These are phyloP conservation scores for Kokia cookei DNA, from an alignment of 441 rosid genomes.

Conservation along the genomic window DNA sequence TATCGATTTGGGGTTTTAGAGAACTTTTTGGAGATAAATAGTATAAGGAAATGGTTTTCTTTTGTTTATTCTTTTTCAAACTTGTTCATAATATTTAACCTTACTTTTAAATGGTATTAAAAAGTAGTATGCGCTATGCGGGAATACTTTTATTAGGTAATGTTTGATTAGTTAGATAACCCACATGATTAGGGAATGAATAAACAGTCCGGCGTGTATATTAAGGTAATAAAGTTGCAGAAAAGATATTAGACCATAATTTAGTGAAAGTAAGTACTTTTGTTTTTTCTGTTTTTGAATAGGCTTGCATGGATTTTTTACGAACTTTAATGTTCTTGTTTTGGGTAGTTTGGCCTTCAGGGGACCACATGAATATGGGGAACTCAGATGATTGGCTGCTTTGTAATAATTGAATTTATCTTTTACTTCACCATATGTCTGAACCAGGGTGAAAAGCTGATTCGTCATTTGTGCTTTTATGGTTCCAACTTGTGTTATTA, in stretches of 20 bases:
- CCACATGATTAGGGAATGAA: neutral
- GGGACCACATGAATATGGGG: neutral
- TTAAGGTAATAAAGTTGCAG: neutral
- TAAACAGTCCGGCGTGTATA: neutral
- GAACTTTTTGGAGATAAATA: neutral
- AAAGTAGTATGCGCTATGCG: neutral
- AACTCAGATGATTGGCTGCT: neutral
- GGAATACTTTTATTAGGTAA: neutral
- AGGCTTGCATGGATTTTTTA: neutral
- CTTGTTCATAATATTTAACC: neutral
- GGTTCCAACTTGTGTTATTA: neutral
- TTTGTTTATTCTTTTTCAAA: neutral
- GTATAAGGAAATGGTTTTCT: neutral
- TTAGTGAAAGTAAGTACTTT: neutral
- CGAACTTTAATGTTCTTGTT: neutral
- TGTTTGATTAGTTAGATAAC: neutral
- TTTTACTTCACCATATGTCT: neutral
- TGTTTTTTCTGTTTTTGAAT: neutral
- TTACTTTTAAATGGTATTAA: neutral
- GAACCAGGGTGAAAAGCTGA: neutral
- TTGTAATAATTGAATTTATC: neutral
- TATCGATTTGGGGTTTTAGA: neutral
- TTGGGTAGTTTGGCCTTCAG: neutral
- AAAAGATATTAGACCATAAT: neutral
- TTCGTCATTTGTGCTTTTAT: neutral